These are phyloP conservation scores for Syzygium oleosum DNA, from an alignment of 345 rosid species.

Conservation along the genomic window DNA sequence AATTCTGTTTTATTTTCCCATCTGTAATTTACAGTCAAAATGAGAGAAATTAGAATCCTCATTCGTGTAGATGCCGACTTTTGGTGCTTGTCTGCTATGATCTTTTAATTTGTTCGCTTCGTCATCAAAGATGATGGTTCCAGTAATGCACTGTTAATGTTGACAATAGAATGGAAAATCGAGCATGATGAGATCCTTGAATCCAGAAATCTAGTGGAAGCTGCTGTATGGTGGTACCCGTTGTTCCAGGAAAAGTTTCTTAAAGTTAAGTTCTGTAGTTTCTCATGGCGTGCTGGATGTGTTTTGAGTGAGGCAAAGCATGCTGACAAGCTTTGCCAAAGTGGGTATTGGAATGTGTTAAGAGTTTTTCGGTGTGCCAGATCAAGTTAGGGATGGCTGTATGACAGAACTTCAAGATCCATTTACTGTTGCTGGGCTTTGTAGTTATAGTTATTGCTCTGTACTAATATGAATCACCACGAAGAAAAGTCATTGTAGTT, in stretches of 20 bases:
- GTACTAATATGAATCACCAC: neutral
- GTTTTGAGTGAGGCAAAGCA: neutral
- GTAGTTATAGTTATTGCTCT: neutral
- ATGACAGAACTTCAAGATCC: neutral
- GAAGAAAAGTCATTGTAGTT: neutral
- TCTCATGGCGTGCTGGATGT: neutral
- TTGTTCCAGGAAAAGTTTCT: neutral
- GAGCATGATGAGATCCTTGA: neutral
- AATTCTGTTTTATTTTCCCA: neutral
- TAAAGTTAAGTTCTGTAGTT: neutral
- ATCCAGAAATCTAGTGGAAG: neutral
- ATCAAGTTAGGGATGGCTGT: neutral
- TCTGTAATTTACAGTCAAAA: neutral
- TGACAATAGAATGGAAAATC: neutral
- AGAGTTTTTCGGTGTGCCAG: neutral
- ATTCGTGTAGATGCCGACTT: neutral
- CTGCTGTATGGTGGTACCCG: neutral
- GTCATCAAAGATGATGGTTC: neutral
- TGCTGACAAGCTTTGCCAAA: neutral
- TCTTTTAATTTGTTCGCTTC: neutral
- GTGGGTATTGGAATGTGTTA: neutral
- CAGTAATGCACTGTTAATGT: neutral
- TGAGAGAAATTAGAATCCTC: neutral
- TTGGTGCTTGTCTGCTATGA: neutral
- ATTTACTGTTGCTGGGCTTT: neutral